Percentiles rank a stretch among this genome's conserved stretches.
Evolutionary conservation across 805 yeast species (phyloP).

Genomic region (Allodekkera sacchari): DNA sequence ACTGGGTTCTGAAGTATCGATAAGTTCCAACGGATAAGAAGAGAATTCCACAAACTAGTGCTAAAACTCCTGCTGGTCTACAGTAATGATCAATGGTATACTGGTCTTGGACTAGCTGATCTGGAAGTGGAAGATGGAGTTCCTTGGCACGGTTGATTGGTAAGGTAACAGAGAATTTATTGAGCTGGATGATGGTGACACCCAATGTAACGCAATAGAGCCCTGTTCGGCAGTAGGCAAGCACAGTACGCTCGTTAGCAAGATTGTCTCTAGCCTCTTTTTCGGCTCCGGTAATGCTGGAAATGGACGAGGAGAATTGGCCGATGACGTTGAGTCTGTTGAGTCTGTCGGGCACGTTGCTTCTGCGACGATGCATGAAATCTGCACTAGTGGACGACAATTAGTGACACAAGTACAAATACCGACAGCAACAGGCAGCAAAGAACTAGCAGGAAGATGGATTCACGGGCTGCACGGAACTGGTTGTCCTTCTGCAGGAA

Average conservation of each 20-base stretch:
- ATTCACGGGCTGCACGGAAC: too few species aligned
- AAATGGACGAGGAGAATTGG: too few species aligned
- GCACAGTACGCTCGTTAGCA: conserved; percentile 54
- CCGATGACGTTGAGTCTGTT: too few species aligned
- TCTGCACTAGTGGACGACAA: too few species aligned
- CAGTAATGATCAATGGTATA: conserved; percentile 10
- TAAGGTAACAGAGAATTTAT: conserved; percentile 26
- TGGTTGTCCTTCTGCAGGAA: too few species aligned
- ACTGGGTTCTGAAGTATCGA: conserved; percentile 40
- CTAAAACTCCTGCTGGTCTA: conserved; percentile 21
- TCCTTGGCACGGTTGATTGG: conserved; percentile 6
- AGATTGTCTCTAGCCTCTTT: conserved; percentile 44
- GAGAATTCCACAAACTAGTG: conserved; percentile 34
- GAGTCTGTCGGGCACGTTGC: too few species aligned
- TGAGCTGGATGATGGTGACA: conserved; percentile 44
- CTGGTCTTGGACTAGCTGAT: conserved; percentile 6
- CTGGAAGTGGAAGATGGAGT: neutral
- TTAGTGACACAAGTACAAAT: too few species aligned
- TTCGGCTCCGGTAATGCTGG: too few species aligned
- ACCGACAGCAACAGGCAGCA: too few species aligned
- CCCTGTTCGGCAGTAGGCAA: conserved; percentile 54
- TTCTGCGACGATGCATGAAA: too few species aligned
- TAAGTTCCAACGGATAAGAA: conserved; percentile 34
- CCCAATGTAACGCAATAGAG: conserved; percentile 45
- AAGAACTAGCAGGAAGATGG: too few species aligned